phyloP scores from a whole-genome alignment of 768 basidiomycete genomes.

The Pilatotrama ljubarskyi region DNA sequence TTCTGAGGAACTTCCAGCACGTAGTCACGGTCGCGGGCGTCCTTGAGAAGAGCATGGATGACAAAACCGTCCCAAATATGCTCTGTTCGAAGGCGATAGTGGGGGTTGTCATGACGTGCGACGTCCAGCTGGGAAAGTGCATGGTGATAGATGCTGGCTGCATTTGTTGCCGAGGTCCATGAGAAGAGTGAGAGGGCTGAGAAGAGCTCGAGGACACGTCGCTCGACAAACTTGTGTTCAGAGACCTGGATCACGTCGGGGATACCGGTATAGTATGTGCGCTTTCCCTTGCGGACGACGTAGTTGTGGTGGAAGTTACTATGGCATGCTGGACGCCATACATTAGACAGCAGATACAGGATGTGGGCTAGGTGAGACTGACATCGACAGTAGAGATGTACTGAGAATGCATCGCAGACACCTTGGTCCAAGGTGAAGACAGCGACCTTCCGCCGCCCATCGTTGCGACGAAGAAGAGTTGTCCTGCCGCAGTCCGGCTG shows the following conservation, averaged over 20 bases:
- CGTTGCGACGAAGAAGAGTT: no score
- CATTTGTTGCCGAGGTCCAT: constrained; percentile 16
- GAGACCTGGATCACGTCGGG: background rate
- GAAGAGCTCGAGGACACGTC: background rate
- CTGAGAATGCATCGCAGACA: background rate
- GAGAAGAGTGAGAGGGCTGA: background rate
- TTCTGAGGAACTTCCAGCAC: constrained; percentile 28
- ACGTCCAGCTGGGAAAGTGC: background rate
- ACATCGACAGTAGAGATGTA: background rate
- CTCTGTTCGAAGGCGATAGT: background rate
- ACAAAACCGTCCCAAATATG: constrained; percentile 30
- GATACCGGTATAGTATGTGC: background rate
- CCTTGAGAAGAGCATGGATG: constrained; percentile 28
- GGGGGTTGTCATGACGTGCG: background rate
- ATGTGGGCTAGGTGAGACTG: no score
- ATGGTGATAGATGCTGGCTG: constrained; percentile 9
- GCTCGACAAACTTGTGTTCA: background rate
- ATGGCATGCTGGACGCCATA: background rate
- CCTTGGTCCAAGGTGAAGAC: background rate
- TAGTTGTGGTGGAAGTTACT: background rate
- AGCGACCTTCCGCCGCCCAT: background rate
- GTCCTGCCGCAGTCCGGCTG: no score
- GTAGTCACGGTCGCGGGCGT: constrained; percentile 8
- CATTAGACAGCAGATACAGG: no score
- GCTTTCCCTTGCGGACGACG: background rate